Evolutionary conservation across 73 alveolate species (phyloP).

Genomic region (Paramecium biaurelia): DNA sequence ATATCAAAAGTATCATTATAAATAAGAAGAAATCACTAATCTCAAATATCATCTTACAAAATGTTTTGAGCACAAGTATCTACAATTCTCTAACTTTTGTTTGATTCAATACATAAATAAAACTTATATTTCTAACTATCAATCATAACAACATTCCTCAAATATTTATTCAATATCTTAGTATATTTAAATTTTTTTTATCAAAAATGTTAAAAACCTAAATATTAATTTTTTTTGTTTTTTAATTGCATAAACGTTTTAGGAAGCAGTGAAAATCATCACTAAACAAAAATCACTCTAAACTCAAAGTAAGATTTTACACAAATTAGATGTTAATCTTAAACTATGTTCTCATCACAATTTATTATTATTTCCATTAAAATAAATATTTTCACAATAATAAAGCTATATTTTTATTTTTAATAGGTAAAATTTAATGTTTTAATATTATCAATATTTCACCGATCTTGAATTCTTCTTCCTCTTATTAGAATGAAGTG

Average conservation of each 20-base stretch:
- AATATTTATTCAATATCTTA: slow-evolving; percentile 58
- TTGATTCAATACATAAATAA: not conserved
- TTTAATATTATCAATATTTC: not conserved
- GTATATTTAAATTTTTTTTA: too few relatives aligned
- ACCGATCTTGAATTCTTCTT: not conserved
- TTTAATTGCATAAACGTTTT: slow-evolving; percentile 60
- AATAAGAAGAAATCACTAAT: not conserved
- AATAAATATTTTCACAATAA: too few relatives aligned
- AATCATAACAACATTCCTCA: slow-evolving; percentile 69
- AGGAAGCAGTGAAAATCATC: slow-evolving; percentile 74
- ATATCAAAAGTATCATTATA: slow-evolving; percentile 40
- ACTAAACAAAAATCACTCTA: slow-evolving; percentile 68
- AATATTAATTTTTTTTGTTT: too few relatives aligned
- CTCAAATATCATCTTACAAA: not conserved
- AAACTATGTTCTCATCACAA: too few relatives aligned
- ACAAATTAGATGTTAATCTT: too few relatives aligned
- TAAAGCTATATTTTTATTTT: too few relatives aligned
- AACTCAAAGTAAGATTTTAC: too few relatives aligned
- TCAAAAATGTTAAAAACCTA: too few relatives aligned
- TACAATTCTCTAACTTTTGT: too few relatives aligned
- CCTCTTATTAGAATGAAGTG: not conserved
- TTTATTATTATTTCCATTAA: too few relatives aligned
- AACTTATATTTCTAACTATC: slow-evolving; percentile 72
- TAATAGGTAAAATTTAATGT: not conserved
- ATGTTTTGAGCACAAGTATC: not conserved